Percentiles rank a stretch among this genome's conserved stretches.
These are phyloP conservation scores for Mycena vitilis DNA, from an alignment of 768 basidiomycete species.

Conservation along the genomic window DNA sequence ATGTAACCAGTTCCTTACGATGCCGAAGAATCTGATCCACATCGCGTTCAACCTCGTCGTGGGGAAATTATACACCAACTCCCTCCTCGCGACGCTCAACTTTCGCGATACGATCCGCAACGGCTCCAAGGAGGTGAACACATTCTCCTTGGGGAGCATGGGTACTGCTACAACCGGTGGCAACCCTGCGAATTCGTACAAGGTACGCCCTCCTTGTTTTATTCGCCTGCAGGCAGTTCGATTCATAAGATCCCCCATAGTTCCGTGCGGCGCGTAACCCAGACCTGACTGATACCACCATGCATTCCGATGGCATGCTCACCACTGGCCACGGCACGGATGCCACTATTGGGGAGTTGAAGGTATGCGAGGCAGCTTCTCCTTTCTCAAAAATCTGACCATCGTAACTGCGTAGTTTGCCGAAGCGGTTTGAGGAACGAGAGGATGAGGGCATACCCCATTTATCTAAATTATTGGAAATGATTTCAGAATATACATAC, in stretches of 20 bases:
- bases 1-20: slow-evolving; percentile 13
- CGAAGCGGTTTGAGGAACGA: too few relatives aligned
- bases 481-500: too few relatives aligned
- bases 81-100: slow-evolving; percentile 47
- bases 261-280: neutral
- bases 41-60: slow-evolving; percentile 53
- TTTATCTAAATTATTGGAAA: too few relatives aligned
- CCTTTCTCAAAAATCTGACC: too few relatives aligned
- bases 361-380: neutral
- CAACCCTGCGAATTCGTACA: neutral
- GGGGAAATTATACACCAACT: slow-evolving; percentile 57
- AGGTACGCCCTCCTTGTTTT: neutral
- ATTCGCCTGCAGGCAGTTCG: neutral
- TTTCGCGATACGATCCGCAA: slow-evolving; percentile 10
- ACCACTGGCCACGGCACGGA: neutral
- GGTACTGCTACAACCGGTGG: neutral
- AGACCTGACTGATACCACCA: neutral
- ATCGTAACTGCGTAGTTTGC: too few relatives aligned
- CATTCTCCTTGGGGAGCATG: neutral
- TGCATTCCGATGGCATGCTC: too few relatives aligned
- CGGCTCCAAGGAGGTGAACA: neutral
- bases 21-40: slow-evolving; percentile 21
- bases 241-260: neutral
- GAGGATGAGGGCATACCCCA: too few relatives aligned
- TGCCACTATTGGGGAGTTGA: neutral